Percentiles rank a stretch among this genome's conserved stretches.
Evolutionary conservation across 768 basidiomycete species (phyloP).

Genomic region (Agrocybe praecox): DNA sequence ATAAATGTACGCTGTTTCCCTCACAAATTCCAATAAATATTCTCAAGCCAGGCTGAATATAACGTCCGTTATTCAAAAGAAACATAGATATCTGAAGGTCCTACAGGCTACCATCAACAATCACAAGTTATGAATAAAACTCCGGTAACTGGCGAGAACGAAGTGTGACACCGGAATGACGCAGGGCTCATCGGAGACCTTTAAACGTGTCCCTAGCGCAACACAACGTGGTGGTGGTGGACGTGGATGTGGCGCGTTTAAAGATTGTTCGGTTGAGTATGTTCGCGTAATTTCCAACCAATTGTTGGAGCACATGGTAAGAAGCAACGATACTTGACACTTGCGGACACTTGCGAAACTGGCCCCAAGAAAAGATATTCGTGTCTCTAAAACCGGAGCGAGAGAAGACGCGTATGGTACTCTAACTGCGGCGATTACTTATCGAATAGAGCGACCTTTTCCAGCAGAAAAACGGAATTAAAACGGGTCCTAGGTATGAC

Average conservation of each 20-base stretch:
- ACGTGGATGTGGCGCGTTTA: too few species aligned
- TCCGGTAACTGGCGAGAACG: neutral
- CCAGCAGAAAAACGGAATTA: neutral
- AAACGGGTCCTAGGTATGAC: neutral
- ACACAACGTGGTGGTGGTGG: too few species aligned
- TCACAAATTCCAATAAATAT: slow-evolving; percentile 1
- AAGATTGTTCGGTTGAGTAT: too few species aligned
- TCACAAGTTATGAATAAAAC: neutral
- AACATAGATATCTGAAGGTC: neutral
- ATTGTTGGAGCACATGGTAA: neutral
- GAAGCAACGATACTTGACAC: neutral
- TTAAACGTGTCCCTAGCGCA: neutral
- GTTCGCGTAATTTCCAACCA: neutral
- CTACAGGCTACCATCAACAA: neutral
- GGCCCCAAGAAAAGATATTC: neutral
- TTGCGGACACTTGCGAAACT: neutral
- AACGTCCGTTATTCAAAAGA: neutral
- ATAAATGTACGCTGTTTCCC: neutral
- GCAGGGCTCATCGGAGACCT: neutral
- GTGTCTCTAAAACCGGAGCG: neutral
- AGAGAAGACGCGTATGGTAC: neutral
- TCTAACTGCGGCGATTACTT: neutral
- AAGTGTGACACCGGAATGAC: neutral
- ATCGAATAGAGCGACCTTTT: neutral
- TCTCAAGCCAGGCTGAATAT: neutral